Evolutionary conservation across 2,329 filamentous ascomycete species (phyloP), one percentile per base, ranked within the genome.

Genomic region (Aspergillus phoenicis): DNA sequence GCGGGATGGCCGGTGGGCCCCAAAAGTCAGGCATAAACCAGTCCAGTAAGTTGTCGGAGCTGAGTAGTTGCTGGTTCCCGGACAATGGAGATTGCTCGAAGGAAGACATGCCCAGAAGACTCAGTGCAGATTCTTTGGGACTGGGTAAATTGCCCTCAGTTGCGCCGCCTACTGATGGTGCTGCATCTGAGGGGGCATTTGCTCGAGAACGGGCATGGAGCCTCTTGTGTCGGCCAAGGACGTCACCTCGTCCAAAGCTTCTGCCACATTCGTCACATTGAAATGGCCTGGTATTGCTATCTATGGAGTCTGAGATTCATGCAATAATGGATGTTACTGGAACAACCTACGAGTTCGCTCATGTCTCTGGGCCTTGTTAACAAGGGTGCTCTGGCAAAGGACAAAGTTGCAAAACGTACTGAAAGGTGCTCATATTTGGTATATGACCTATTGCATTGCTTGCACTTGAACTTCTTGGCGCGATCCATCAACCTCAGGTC

Each of bases 211-310:
- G 43, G 20, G 36, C 41, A 58, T 70, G 67, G 20, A 69, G 56
- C 59, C 52, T 65, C 33, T 60, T 53, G 47, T 68, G 67, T 24
- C 67, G 60, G 20, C 58, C 60, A 22, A 68, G 60, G 1, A 66
- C 67, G 58, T 70, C 68, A 24, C 68, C 65, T 49, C 68, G 66
- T 28, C 65, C 66, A 52, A 68, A 70, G 15, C 52, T 59, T 45
- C 63, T 53, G 15, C 62, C 64, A 30, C 68, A 70, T 30, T 62
- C 49, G 7, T 59, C 57, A 24, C 67, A 70, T 47, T 49, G 49
- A 28, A 65, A 70, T 1, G 68, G 68, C 43, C 64, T 68, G 3
- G 59, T 59, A 30, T 68, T 64, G 4, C 60, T 53, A 59, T 68
- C 67, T 70, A 24, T 11, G 24, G 3, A 15, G 24, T 8, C 15